phyloP scores from a whole-genome alignment of 2,329 filamentous ascomycete species.

The Truncatella angustata region DNA sequence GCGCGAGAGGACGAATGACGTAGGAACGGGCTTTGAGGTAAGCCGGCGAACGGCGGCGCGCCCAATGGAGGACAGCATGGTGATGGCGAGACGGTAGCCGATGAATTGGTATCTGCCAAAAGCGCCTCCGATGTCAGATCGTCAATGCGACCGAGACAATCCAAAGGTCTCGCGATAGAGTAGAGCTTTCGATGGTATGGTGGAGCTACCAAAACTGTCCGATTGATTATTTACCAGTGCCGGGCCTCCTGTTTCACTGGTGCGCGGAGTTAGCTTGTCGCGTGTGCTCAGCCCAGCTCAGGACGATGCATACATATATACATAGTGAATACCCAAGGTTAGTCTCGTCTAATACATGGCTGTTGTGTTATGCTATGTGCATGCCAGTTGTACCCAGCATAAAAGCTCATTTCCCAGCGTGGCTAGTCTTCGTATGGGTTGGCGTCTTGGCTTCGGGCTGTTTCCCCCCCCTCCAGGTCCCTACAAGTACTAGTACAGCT shows the following conservation, averaged over 20 bases:
- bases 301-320: not conserved
- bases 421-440: no score
- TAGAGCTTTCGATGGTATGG: not conserved
- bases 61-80: slow-evolving; percentile 42
- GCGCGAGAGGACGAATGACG: slow-evolving; percentile 18
- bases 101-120: not conserved
- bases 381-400: no score
- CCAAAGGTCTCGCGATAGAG: not conserved
- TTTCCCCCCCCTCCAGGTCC: no score
- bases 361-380: no score
- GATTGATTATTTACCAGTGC: not conserved
- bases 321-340: not conserved
- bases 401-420: not conserved
- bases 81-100: slow-evolving; percentile 3
- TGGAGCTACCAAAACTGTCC: not conserved
- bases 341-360: no score
- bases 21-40: slow-evolving; percentile 15
- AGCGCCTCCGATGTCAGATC: not conserved
- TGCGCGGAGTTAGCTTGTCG: no score
- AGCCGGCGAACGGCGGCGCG: slow-evolving; percentile 36
- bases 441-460: no score
- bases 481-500: no score
- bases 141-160: slow-evolving; percentile 4
- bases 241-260: not conserved
- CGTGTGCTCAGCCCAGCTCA: not conserved